Conservation (phyloP, 108 stramenopile species). For the Pseudonitzschia multistriata region DNA sequence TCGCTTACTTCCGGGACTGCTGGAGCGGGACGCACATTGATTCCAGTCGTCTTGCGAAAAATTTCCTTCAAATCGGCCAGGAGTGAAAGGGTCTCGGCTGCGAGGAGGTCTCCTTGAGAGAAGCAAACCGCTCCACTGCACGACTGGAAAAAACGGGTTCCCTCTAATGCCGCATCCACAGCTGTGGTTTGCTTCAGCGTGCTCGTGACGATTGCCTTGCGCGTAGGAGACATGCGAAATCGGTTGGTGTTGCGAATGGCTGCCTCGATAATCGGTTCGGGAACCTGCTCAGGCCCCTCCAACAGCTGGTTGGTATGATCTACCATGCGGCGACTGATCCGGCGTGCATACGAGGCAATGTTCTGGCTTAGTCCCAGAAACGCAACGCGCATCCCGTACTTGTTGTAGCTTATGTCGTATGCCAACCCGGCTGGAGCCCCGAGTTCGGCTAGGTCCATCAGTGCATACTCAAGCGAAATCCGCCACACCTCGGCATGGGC, state of each 20-base stretch:
- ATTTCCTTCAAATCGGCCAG: conserved; percentile 50
- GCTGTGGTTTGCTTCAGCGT: conserved; percentile 33
- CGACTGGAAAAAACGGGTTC: conserved; percentile 31
- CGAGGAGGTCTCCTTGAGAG: conserved; percentile 68
- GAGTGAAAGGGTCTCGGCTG: conserved; percentile 47
- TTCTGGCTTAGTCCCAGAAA: conserved; percentile 74
- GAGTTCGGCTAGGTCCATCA: conserved; percentile 68
- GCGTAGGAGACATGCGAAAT: conserved; percentile 33
- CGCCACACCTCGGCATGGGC: conserved; percentile 69
- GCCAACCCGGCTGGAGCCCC: conserved; percentile 75
- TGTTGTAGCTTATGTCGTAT: conserved; percentile 74
- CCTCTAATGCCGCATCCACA: conserved; percentile 27
- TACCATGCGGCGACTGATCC: conserved; percentile 62
- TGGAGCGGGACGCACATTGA: conserved; percentile 17
- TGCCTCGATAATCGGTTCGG: conserved; percentile 28
- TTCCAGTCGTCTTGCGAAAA: conserved; percentile 31
- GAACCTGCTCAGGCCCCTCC: conserved; percentile 47
- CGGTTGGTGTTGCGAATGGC: conserved; percentile 42
- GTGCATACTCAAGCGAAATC: conserved; percentile 61
- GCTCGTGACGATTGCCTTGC: conserved; percentile 30
- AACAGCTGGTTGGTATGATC: conserved; percentile 56
- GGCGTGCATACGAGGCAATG: conserved; percentile 64
- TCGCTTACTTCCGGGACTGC: conserved; percentile 50
- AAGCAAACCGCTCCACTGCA: conserved; percentile 50
- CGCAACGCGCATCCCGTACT: conserved; percentile 60